Evolutionary conservation across 345 rosid genomes (phyloP), one percentile per base, ranked within the genome.

Genomic region (Eutrema yunnanense): DNA sequence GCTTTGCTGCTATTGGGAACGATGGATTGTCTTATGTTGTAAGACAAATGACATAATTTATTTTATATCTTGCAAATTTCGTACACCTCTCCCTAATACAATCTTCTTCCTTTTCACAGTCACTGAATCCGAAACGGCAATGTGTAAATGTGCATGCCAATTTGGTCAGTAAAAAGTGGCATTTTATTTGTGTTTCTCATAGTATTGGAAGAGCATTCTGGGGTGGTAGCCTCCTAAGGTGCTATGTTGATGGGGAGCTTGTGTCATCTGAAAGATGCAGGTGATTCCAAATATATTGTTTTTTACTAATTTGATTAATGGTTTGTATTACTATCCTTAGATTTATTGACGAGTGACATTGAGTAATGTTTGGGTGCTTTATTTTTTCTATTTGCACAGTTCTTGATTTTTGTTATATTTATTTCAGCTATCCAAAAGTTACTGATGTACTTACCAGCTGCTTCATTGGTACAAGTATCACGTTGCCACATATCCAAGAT

Each of bases 261-360:
- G 87, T 89, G 50, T 88, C 95, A 68, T 94, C 98, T 47, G 98
- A 90, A 79, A 89, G 86, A 94, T 94, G 98, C 98, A 94, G 98
- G 98, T 89, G 26, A 60, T 37, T 40, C 53, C 63, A 54, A 33
- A 47, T 70, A 32, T 22, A 10, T 4, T 32, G 30, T 56, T 52
- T 30, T 43, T 41, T 72, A 36, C 36, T 6, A 42, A 42, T 41
- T 48, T 65, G 29, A 12, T 34, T 38, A 46, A 56, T 26, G 67
- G 54, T 38, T 57, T 46, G 34, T 53, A 79, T 66, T 78, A 56
- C 50, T 79, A 73, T 51, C 58, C 44, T 41, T 69, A 49, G 9
- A 56, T 63, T 62, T 46, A 48, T 56, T 37, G 61, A 57, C 34
- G 22, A 57, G 27, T 22, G 13, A 8, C 40, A 38, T 5, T 63